Conservation (phyloP, 352 stramenopile genomes). For the Peronosclerospora sorghi region DNA sequence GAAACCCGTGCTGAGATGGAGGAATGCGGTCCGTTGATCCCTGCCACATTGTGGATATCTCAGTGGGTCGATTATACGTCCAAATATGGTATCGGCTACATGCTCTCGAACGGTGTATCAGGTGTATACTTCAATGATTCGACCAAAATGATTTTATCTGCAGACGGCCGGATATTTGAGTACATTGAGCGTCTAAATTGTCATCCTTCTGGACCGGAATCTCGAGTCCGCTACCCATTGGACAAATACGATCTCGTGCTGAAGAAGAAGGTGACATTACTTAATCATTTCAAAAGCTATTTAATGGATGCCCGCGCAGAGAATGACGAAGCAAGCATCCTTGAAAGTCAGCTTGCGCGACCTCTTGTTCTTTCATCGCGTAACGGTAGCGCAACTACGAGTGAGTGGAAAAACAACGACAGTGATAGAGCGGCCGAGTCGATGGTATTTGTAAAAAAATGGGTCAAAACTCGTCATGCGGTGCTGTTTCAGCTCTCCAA, state of each 20-base stretch:
- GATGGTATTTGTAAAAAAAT: constrained; percentile 96
- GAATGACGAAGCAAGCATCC: constrained; percentile 32
- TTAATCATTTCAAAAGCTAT: constrained; percentile 97
- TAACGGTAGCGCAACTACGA: constrained; percentile 15
- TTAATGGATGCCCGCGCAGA: constrained; percentile 81
- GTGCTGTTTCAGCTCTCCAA: constrained; percentile 97
- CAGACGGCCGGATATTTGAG: constrained; percentile 83
- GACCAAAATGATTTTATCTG: constrained; percentile 93
- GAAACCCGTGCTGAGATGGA: constrained; percentile 46
- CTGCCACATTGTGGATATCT: constrained; percentile 87
- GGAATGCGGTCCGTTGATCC: constrained; percentile 16
- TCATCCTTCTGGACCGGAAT: constrained; percentile 14
- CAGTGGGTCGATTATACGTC: constrained; percentile 98
- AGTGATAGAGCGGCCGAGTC: constrained; percentile 6
- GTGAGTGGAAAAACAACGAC: constrained; percentile 3
- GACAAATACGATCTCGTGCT: constrained; percentile 79
- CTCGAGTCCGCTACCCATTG: constrained; percentile 31
- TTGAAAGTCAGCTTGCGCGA: constrained; percentile 32
- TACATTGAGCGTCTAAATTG: constrained; percentile 89
- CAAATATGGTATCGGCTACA: constrained; percentile 98
- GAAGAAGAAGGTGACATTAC: constrained; percentile 96
- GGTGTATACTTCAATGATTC: constrained; percentile 99
- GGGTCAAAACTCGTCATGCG: constrained; percentile 95
- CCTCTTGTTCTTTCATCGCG: constrained; percentile 14
- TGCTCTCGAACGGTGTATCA: constrained; percentile 90